Evolutionary conservation across 2,329 filamentous ascomycete genomes (phyloP), one percentile per base, ranked within the genome.

Genomic region (Ceratocystis huliohia): DNA sequence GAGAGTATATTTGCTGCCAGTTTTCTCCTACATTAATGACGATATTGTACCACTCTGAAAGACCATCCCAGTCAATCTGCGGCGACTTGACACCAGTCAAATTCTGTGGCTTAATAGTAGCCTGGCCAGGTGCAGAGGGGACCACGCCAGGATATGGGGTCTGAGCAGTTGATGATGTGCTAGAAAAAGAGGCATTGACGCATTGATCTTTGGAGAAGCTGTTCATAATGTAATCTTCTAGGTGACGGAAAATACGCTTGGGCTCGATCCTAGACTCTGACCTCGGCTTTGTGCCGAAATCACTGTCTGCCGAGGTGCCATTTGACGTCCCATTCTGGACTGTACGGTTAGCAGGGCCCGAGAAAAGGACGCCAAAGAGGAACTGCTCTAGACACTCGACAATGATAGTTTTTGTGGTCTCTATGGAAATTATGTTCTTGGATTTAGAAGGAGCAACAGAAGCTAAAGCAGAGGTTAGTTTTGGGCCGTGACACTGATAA

Each of bases 141-240:
- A 28, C 46, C 30, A 30, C 44, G 41, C 22, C 25, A n/a, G 33
- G 20, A 10, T 25, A n/a, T 59, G 41, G 41, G 17, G 41, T 22
- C 41, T 62, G 30, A 5, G 6, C 20, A 46, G 45, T 46, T n/a
- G 22, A 28, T 48, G 48, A 17, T 2, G 10, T 15, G 3, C 5
- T 30, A 5, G 37, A 48, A 72, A 96, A 96, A 0, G 91, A 92
- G 15, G 78, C 79, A 73, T 94, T 95, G n/a, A 96, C 75, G 69
- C 82, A 86, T 64, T 88, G 81, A 70, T 85, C 85, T 0, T 86
- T 85, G 65, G 83, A 81, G 71, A 95, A 89, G 70, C 83, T 87
- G 22, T 77, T 74, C 63, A 85, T 77, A 50, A 96, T 81, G 72
- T 94, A 93, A 68, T 91, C 87, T 75, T 96, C 90, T 15, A 96